Base-by-base conservation (phyloP, 129 eudicot species). In the Escallonia herrerae region DNA sequence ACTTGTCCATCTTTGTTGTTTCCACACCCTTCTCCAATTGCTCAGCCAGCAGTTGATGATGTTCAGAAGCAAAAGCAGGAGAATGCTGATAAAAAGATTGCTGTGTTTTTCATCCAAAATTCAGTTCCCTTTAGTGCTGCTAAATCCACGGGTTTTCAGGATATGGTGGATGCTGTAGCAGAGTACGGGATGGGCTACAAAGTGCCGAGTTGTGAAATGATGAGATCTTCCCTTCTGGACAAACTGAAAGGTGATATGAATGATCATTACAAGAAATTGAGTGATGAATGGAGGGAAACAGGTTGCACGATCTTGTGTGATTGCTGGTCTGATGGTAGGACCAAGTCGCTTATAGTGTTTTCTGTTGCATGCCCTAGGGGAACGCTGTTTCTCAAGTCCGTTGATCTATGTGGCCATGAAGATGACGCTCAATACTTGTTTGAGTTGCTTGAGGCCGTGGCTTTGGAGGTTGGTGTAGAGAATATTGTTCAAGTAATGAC, bases 241-340 rank as follows among this genome's bases (percentile, higher is more conserved):
- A 75, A 65, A 59, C 65, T 75, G 15, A 80, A 80, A 72, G 71
- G 6, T n/a, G 77, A 75, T 67, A 43, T 74, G 43, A 48, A 54
- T 52, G 78, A 75, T 42, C 11, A n/a, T 43, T 61, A 65, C 77
- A 62, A 57, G 15, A 66, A 53, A 62, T n/a, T 75, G 38, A 67
- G 68, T 58, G 64, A 67, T 40, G 75, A 65, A 56, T 71, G 81
- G 81, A 76, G 70, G 43, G 78, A 75, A 66, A 71, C 75, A 44
- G 80, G 84, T 22, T 80, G 84, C 69, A 80, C 80, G 51, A 63
- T 80, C 73, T 67, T 75, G 63, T 75, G 84, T 63, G 76, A 80
- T 51, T 15, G 73, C 58, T 22, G 33, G 33, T 65, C 77, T 53
- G 69, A 77, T 54, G 69, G 77, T 6, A 41, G 77, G 60, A 54